These are phyloP conservation scores for Hansfordia pulvinata DNA, from an alignment of 2,329 filamentous ascomycete species.

Conservation along the genomic window DNA sequence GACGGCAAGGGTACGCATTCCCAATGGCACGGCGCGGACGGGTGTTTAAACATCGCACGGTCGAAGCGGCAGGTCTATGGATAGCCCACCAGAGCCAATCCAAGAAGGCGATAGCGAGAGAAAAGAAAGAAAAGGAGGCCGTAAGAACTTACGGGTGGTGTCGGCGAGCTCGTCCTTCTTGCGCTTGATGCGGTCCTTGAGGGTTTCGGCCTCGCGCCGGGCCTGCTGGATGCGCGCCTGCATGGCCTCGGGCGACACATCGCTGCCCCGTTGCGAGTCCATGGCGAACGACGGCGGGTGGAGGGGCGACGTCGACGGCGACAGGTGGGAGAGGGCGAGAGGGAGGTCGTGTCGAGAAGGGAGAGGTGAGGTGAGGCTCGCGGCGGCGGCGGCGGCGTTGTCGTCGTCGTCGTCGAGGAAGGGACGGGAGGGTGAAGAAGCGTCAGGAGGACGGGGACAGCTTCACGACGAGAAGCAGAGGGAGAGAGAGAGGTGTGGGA, in stretches of 20 bases:
- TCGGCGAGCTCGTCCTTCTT: slow-evolving; percentile 99
- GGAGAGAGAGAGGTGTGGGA: too few relatives aligned
- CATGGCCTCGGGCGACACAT: slow-evolving; percentile 64
- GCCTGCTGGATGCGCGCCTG: slow-evolving; percentile 88
- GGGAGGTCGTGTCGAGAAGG: too few relatives aligned
- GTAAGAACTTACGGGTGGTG: slow-evolving; percentile 69
- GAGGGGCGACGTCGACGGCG: neutral
- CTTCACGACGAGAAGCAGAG: too few relatives aligned
- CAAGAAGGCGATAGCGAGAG: too few relatives aligned
- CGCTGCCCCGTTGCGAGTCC: slow-evolving; percentile 44
- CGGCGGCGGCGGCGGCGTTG: too few relatives aligned
- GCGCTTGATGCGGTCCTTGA: slow-evolving; percentile 98
- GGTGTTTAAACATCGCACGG: slow-evolving; percentile 2
- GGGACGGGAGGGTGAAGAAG: too few relatives aligned
- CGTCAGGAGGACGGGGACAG: too few relatives aligned
- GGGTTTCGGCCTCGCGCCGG: slow-evolving; percentile 89
- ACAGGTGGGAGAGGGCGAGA: too few relatives aligned
- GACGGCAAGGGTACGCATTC: too few relatives aligned
- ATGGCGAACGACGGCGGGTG: slow-evolving; percentile 23
- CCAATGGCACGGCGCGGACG: slow-evolving; percentile 3
- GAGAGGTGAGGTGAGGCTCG: too few relatives aligned
- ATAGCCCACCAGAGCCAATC: too few relatives aligned
- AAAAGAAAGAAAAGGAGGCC: slow-evolving; percentile 5
- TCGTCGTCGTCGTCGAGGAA: too few relatives aligned
- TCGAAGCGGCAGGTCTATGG: slow-evolving; percentile 3